Percentiles rank a stretch among this genome's conserved stretches.
These are phyloP conservation scores for Lactifluus hygrophoroides DNA, from an alignment of 768 basidiomycete species.

Conservation along the genomic window DNA sequence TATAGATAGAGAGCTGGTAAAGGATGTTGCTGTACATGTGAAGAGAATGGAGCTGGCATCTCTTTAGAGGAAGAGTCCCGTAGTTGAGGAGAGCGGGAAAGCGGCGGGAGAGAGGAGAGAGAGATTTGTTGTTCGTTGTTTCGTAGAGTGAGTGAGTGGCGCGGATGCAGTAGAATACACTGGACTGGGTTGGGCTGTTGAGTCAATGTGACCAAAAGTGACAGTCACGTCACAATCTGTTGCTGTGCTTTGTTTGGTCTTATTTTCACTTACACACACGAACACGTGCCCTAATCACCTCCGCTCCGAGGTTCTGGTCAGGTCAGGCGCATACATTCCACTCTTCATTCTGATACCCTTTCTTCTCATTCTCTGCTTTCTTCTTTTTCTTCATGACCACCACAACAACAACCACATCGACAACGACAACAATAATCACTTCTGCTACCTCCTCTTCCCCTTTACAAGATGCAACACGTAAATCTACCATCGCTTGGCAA, in stretches of 20 bases:
- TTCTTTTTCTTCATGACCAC: constrained; percentile 2
- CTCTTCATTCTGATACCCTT: not conserved
- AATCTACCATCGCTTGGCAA: constrained; percentile 72
- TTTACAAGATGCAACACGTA: constrained; percentile 54
- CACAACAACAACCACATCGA: not conserved
- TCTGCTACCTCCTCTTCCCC: constrained; percentile 34
- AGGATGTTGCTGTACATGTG: constrained; percentile 19
- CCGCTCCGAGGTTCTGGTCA: not conserved
- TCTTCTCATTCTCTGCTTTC: not conserved
- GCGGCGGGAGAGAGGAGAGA: not conserved
- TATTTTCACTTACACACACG: constrained; percentile 12
- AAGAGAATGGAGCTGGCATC: constrained; percentile 18
- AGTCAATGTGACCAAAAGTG: no score
- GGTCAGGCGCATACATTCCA: not conserved
- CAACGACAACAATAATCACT: constrained; percentile 4
- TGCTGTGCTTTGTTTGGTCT: not conserved
- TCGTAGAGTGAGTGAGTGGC: not conserved
- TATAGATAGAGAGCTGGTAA: constrained; percentile 46
- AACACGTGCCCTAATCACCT: not conserved
- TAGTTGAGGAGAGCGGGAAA: not conserved
- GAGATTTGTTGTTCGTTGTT: not conserved
- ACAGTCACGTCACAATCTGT: not conserved
- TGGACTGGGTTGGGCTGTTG: no score
- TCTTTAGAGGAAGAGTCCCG: not conserved
- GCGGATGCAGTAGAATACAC: not conserved